phyloP scores from a whole-genome alignment of 2,329 filamentous ascomycete genomes.

The Epicoccum sorghinum region DNA sequence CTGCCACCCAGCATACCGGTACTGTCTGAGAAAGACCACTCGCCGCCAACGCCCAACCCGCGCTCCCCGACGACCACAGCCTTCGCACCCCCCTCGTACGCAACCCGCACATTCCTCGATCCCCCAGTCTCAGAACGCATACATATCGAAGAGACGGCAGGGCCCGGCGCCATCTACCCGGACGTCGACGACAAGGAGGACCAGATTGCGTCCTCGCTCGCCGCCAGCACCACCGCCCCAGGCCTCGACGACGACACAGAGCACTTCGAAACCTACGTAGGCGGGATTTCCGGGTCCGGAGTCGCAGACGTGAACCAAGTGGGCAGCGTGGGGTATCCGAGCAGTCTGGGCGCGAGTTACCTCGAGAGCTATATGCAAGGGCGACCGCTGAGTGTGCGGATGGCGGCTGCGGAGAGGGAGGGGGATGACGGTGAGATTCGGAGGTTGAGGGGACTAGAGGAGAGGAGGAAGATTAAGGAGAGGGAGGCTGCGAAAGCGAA shows the following conservation, averaged over 20 bases:
- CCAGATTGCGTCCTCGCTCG: not conserved
- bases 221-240: not conserved
- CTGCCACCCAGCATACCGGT: slow-evolving; percentile 31
- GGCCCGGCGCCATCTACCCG: slow-evolving; percentile 29
- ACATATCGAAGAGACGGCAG: slow-evolving; percentile 15
- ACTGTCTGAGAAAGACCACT: slow-evolving; percentile 9
- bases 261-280: slow-evolving; percentile 44
- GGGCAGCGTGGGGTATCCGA: slow-evolving; percentile 44
- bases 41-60: slow-evolving; percentile 18
- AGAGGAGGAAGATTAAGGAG: slow-evolving; percentile 12
- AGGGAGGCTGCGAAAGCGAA: slow-evolving; percentile 6
- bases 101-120: slow-evolving; percentile 36
- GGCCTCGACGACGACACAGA: slow-evolving; percentile 16
- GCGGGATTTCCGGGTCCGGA: slow-evolving; percentile 41
- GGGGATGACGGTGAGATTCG: slow-evolving; percentile 10
- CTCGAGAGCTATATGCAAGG: slow-evolving; percentile 47
- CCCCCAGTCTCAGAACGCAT: slow-evolving; percentile 30
- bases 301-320: slow-evolving; percentile 44
- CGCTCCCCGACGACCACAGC: slow-evolving; percentile 18
- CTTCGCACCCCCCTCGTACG: slow-evolving; percentile 16
- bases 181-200: slow-evolving; percentile 17
- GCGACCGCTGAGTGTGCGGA: slow-evolving; percentile 44
- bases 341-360: slow-evolving; percentile 44
- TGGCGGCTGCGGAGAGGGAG: slow-evolving; percentile 42
- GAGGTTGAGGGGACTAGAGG: slow-evolving; percentile 13